These are phyloP conservation scores for Rhynchosporium graminicola DNA, from an alignment of 2,329 filamentous ascomycete species.

Conservation along the genomic window DNA sequence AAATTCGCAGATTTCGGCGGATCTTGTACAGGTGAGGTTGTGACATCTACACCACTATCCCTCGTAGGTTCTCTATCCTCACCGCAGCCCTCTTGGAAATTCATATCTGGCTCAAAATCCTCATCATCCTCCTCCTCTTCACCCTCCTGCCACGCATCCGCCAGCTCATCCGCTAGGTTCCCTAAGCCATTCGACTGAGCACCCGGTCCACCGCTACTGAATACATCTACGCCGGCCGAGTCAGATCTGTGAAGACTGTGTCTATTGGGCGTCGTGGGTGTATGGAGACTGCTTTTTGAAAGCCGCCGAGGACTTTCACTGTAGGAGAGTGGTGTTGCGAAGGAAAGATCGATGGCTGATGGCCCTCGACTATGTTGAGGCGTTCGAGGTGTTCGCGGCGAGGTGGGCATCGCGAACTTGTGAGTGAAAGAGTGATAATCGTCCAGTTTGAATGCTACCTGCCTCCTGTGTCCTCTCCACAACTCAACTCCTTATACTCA, in stretches of 20 bases:
- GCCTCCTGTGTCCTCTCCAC: neutral
- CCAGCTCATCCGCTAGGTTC: slow-evolving; percentile 79
- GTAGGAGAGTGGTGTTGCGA: slow-evolving; percentile 35
- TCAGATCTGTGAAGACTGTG: slow-evolving; percentile 32
- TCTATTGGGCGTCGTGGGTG: neutral
- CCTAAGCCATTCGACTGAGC: slow-evolving; percentile 61
- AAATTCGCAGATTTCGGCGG: slow-evolving; percentile 30
- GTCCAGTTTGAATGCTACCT: slow-evolving; percentile 13
- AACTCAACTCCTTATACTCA: slow-evolving; percentile 15
- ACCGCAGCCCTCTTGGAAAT: slow-evolving; percentile 38
- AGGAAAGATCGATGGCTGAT: slow-evolving; percentile 53
- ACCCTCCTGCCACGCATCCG: slow-evolving; percentile 69
- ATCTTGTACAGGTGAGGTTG: slow-evolving; percentile 29
- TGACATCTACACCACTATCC: slow-evolving; percentile 42
- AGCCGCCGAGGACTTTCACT: slow-evolving; percentile 31
- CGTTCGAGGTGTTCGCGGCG: slow-evolving; percentile 47
- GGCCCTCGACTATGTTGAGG: slow-evolving; percentile 61
- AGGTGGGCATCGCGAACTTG: slow-evolving; percentile 45
- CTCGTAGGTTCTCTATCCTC: slow-evolving; percentile 40
- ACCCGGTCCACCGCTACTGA: slow-evolving; percentile 44
- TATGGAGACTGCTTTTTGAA: slow-evolving; percentile 37
- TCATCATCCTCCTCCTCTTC: slow-evolving; percentile 61
- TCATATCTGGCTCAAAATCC: slow-evolving; percentile 50
- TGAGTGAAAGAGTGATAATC: slow-evolving; percentile 22
- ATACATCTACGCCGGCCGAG: slow-evolving; percentile 36